These are phyloP conservation scores for Dissophora ornata DNA, from an alignment of 192 early-diverging fungal genomes.

Conservation along the genomic window DNA sequence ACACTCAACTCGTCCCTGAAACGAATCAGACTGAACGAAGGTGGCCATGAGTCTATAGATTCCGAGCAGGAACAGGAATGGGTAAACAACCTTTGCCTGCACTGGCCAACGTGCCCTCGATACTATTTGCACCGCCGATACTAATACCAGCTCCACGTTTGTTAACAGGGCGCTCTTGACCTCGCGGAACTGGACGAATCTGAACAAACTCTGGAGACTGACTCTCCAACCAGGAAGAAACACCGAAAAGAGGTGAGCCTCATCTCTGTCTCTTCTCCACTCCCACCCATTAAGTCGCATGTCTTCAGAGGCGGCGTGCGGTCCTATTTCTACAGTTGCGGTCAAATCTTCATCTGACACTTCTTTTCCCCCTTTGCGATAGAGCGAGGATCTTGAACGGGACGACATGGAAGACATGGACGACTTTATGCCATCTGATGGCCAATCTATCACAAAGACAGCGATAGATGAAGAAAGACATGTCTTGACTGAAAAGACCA, in stretches of 20 bases:
- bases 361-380: neutral
- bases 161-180: constrained; percentile 22
- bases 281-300: no score
- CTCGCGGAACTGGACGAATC: constrained; percentile 20
- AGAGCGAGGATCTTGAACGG: neutral
- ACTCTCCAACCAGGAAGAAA: constrained; percentile 25
- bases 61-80: constrained; percentile 52
- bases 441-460: neutral
- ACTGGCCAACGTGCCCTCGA: no score
- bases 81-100: no score
- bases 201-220: constrained; percentile 4
- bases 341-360: no score
- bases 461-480: neutral
- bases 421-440: constrained; percentile 12
- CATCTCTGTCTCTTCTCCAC: no score
- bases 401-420: constrained; percentile 18
- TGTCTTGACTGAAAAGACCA: neutral
- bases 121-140: no score
- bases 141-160: no score
- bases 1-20: constrained; percentile 49
- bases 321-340: no score
- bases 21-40: constrained; percentile 42
- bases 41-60: constrained; percentile 9
- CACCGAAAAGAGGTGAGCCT: constrained; percentile 31
- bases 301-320: no score